Evolutionary conservation across 768 basidiomycete species (phyloP), one percentile per base, ranked within the genome.

Genomic region (Serendipita vermifera): DNA sequence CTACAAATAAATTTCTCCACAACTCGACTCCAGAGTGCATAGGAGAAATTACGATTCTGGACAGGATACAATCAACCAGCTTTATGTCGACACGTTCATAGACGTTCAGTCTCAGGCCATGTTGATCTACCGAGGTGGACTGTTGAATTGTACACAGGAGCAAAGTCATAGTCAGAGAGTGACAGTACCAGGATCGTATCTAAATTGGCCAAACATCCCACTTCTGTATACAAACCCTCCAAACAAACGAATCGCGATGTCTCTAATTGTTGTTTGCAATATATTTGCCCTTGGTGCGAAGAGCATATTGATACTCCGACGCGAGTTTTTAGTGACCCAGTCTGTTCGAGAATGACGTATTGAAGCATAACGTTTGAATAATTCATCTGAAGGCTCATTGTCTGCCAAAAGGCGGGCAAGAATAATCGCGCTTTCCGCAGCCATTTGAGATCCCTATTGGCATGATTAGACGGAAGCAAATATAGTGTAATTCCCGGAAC

Each of bases 381-480:
- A 27, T 51, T 22, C 3, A 31, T 51, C 46, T 15, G 46, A 51
- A n/a, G 46, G 46, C 26, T 31, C 46, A 26, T 51, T 20, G 9
- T 22, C 46, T 31, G 46, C 46, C 7, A 51, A 31, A n/a, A 51
- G 29, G 22, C 46, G 46, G 22, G 46, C 46, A 27, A 51, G 46
- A 31, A 51, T 51, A 29, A 51, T 31, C 17, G 46, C 46, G 32
- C 46, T 51, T 26, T 51, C 46, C 17, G 32, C 32, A 11, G 46
- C 46, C 46, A 51, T 51, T 26, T 51, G 46, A 29, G 46, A 20
- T 51, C 46, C 46, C n/a, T n/a, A n/a, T n/a, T n/a, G n/a, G n/a
- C n/a, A n/a, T n/a, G n/a, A n/a, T n/a, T n/a, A n/a, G n/a, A n/a
- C n/a, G n/a, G n/a, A n/a, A n/a, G n/a, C n/a, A n/a, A n/a, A n/a